Evolutionary conservation across 2,329 filamentous ascomycete species (phyloP), one percentile per base, ranked within the genome.

Genomic region (Ilyonectria mors-panacis): DNA sequence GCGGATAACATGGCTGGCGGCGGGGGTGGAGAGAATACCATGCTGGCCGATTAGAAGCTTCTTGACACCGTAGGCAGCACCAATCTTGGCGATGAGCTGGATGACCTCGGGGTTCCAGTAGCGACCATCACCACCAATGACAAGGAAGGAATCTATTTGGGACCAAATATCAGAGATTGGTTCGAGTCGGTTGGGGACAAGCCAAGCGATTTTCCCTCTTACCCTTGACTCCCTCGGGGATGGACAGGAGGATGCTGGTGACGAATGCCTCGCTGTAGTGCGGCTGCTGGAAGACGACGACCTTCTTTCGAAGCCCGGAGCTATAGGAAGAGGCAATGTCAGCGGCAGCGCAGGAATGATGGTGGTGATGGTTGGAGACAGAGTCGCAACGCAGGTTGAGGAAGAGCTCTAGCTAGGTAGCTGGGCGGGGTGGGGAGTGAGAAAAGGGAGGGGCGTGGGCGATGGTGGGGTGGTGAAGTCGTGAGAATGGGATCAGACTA

Each of bases 221-320:
- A 89, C 91, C 95, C 78, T 98, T 85, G 61, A 87, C 95, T 70
- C 96, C 96, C 83, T 99, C 96, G 35, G 96, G 96, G 77, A 99
- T 99, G 59, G 96, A 97, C 69, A 97, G 90, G 74, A 99, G 89
- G 80, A 98, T 97, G 82, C 94, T 95, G 72, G 95, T 88, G 75
- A 99, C 89, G 82, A 99, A 99, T 59, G 95, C 91, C 85, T 99
- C 96, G 83, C 94, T 95, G 88, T 99, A 99, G 85, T 99, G 89
- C 67, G 91, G 87, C 84, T 98, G 88, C 83, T 99, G 94, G 88
- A 99, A 99, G 81, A 97, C 93, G 79, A 94, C 94, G 85, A 98
- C 96, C 90, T 97, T 98, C 86, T 99, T 99, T 73, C 96, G 94
- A 82, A 99, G 94, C 83, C 96, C 96, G 74, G 96, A 99, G 75